Evolutionary conservation across 2,329 filamentous ascomycete genomes (phyloP).

Genomic region (Ceratocystis huliohia): DNA sequence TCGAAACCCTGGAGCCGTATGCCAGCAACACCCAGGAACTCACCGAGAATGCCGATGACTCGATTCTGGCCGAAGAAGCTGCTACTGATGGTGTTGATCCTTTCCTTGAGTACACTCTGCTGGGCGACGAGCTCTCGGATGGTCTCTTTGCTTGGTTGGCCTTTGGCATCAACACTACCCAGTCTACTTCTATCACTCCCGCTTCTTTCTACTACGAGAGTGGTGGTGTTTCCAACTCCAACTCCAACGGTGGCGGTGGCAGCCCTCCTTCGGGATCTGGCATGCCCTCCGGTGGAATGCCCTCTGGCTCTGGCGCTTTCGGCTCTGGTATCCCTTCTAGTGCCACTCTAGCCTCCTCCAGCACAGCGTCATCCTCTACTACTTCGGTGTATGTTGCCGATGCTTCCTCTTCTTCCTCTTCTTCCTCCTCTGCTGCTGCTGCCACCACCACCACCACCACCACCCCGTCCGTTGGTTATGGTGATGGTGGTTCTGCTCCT

Average conservation of each 20-base stretch:
- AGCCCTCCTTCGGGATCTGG: slow-evolving; percentile 4
- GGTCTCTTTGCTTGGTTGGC: slow-evolving; percentile 43
- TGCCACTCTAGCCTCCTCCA: neutral
- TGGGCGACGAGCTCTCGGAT: slow-evolving; percentile 40
- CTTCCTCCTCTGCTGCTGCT: neutral
- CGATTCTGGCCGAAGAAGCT: slow-evolving; percentile 36
- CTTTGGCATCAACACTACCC: slow-evolving; percentile 35
- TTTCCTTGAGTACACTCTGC: slow-evolving; percentile 43
- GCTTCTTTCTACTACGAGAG: slow-evolving; percentile 27
- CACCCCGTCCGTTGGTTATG: neutral
- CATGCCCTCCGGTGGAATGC: neutral
- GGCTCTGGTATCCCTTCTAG: slow-evolving; percentile 4
- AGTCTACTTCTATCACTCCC: slow-evolving; percentile 24
- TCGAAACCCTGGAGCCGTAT: slow-evolving; percentile 38
- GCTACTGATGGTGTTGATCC: slow-evolving; percentile 41
- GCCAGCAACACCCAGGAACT: slow-evolving; percentile 32
- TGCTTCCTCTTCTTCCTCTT: neutral
- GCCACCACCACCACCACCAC: neutral
- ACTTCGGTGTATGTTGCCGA: neutral
- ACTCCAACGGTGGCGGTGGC: neutral
- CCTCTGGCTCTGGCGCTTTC: neutral
- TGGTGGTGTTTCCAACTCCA: slow-evolving; percentile 27
- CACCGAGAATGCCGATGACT: slow-evolving; percentile 40
- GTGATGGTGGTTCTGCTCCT: neutral
- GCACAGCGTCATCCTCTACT: neutral